Evolutionary conservation across 2,329 filamentous ascomycete genomes (phyloP), one percentile per base, ranked within the genome.

Genomic region (Trichoderma breve): DNA sequence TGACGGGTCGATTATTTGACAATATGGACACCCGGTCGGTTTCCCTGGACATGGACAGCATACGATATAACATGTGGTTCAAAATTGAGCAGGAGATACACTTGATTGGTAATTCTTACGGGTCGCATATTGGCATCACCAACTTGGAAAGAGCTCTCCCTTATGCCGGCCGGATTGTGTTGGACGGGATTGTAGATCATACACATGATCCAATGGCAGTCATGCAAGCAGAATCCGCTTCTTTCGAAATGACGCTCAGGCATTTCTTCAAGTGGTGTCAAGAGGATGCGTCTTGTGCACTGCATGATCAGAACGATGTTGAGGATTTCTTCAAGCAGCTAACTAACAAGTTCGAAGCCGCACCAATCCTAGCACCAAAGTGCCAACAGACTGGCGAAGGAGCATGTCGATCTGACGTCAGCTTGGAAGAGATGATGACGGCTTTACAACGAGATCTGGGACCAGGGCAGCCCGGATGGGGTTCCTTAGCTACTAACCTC

Each of bases 81-180:
- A 18, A 36, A 6, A 15, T 36, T 15, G 14, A 36, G 2, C 34
- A 63, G 8, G 21, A 43, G 24, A 11, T 43, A 15, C 21, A 63
- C 34, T 8, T 63, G 34, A 39, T 63, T n/a, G 60, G 60, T 7
- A 5, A 39, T 26, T 63, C 60, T 3, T 43, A 28, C 21, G 60
- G 60, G 21, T 18, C 60, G 4, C 60, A 43, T 18, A 43, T 63
- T 28, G 60, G 34, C 14, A 18, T 43, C 21, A 43, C 34, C 34
- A 43, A 63, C 18, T 14, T 26, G 24, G 60, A 63, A n/a, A 43
- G 18, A 78, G 80, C 77, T 34, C 78, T 78, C 0, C 77, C 73
- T 0, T 74, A 78, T 4, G 76, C 85, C 6, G 82, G 79, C 0
- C 79, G 83, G 14, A 77, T 86, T 73, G 78, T 85, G 5, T 75